Evolutionary conservation across 495 filamentous ascomycete genomes (phyloP), one percentile per base, ranked within the genome.

Genomic region (Margaritispora aquatica): DNA sequence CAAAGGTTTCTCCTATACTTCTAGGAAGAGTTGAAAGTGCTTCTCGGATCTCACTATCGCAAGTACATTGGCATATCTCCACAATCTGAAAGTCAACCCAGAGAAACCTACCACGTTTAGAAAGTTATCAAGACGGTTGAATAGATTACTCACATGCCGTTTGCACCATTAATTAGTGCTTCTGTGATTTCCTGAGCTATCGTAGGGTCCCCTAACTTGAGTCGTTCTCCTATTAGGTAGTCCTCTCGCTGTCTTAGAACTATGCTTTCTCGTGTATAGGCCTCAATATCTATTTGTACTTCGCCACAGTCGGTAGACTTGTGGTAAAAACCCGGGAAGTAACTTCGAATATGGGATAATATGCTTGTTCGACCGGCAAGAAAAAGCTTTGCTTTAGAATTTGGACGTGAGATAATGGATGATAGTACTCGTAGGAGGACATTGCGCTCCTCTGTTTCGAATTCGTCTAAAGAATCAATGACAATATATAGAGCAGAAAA

Each of bases 11-110:
- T 27, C 66, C 26, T 34, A 75, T 56, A 51, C 58, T 59, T 31
- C 51, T 68, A 8, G 72, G 73, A 19, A 75, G 65, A 51, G 68
- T 44, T 22, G 57, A 48, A 41, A 75, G 48, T 3, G 65, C 57
- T n/a, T 68, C 51, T 10, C 62, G 59, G 27, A 75, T 72, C 36
- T 72, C 72, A 17, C 72, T 56, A 48, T 75, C 72, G 49, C 69
- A 64, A 46, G 51, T 48, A 51, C 70, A 68, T 52, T 58, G 47
- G 53, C 70, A 73, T 4, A 75, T 63, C 31, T 75, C 73, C 34
- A 68, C 48, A 22, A 75, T 63, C 48, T 69, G 66, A 38, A 72
- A 67, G 47, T 56, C 31, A 17, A 65, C 67, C 72, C 71, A 75
- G 17, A 74, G 71, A 58, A 75, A 75, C 58, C 58, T 60, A 22